A percentile compares a stretch with the other conserved stretches of the same genome.
Conservation (phyloP, 1,139 yeast genomes). For the Candida sanyaensis region DNA sequence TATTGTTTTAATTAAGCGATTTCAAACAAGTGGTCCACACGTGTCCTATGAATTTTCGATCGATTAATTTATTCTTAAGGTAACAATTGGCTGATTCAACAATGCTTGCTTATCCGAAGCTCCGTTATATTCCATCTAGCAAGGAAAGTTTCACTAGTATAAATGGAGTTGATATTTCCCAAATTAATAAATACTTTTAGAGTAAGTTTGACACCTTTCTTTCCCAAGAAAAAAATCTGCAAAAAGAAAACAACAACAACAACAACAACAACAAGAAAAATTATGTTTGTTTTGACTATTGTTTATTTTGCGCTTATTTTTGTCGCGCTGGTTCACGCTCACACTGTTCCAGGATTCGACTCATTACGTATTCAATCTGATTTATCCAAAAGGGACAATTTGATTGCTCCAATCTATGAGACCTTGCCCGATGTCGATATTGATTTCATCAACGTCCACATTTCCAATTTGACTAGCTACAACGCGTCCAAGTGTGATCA, state of each 20-base stretch:
- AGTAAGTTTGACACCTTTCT: too few species aligned
- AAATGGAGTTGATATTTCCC: too few species aligned
- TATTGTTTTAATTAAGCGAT: too few species aligned
- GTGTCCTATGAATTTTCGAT: too few species aligned
- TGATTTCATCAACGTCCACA: constrained; percentile 34
- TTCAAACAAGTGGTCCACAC: too few species aligned
- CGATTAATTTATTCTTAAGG: too few species aligned
- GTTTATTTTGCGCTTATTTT: neutral
- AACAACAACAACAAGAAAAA: neutral
- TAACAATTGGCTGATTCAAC: too few species aligned
- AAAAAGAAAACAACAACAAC: neutral
- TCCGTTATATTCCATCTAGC: too few species aligned
- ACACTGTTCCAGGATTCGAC: constrained; percentile 23
- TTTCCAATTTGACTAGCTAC: constrained; percentile 25
- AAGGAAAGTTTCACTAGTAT: too few species aligned
- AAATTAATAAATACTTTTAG: too few species aligned
- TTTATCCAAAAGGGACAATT: constrained; percentile 18
- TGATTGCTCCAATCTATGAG: constrained; percentile 27
- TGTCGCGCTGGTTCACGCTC: constrained; percentile 14
- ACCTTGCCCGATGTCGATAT: constrained; percentile 26
- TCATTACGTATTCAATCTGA: constrained; percentile 21
- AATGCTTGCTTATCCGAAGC: too few species aligned
- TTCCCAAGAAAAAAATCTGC: too few species aligned
- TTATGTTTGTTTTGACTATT: neutral
- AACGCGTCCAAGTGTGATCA: constrained; percentile 36